Evolutionary conservation across 2,329 filamentous ascomycete species (phyloP), one percentile per base, ranked within the genome.

Genomic region (Microsporum audouinii): DNA sequence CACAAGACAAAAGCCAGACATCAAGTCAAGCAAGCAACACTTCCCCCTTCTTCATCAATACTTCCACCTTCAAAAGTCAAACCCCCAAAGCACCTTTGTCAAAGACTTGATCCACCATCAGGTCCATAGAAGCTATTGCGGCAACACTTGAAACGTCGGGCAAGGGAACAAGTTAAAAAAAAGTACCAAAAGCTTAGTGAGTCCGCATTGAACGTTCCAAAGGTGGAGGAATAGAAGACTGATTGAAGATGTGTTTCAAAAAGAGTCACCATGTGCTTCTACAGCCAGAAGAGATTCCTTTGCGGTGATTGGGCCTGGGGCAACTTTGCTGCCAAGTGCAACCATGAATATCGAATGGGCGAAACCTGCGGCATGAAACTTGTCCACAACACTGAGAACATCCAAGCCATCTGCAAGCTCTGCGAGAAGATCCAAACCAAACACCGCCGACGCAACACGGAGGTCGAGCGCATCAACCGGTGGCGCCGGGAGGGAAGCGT

Each of bases 251-350:
- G 29, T 29, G 51, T 55, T 55, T 60, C 36, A 31, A 59, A 70
- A 23, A 23, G 17, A 77, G 80, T 72, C 68, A 60, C 38, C 58
- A 96, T 97, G 92, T 96, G 92, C 79, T 96, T 94, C 81, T 97
- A 91, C 80, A 91, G 96, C 71, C 88, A 92, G 76, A 90, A 87
- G 74, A 83, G 84, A 68, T 96, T 88, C 82, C 76, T 76, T 62
- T 97, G 92, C 78, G 88, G 88, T 71, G 92, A 90, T 81, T 96
- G 88, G 87, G 90, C 91, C 76, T 97, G 91, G 91, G 88, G 89
- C 66, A 88, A 87, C 77, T 96, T 96, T 79, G 86, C 88, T 66
- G 84, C 91, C 75, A 91, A 95, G 73, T 97, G 92, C 82, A 87
- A 88, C 75, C 91, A 90, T 76, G 92, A 96, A 75, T 95, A 95